Evolutionary conservation across 1,284 basidiomycete species (phyloP).

Genomic region (Sanguinoderma infundibulare): DNA sequence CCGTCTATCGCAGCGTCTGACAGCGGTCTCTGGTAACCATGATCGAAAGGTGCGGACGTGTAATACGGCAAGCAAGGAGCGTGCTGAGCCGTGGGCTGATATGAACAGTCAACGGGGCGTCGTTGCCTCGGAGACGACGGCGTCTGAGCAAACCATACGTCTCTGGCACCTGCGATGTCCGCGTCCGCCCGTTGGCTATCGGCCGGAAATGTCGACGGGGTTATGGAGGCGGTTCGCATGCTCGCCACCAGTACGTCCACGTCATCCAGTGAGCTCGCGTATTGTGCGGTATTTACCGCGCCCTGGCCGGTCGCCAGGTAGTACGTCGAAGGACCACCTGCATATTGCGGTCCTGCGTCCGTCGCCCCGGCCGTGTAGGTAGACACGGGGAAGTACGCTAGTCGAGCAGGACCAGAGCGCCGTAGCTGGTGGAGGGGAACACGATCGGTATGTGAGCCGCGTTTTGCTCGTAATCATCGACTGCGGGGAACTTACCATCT

Average conservation of each 20-base stretch:
- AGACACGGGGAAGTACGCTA: background rate
- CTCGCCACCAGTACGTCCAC: background rate
- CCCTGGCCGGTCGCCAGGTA: too few relatives aligned
- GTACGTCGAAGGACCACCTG: background rate
- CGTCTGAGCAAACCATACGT: background rate
- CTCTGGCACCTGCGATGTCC: background rate
- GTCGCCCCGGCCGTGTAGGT: background rate
- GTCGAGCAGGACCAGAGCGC: background rate
- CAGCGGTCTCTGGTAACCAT: background rate
- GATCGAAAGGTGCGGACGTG: background rate
- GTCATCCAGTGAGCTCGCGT: background rate
- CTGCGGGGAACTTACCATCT: too few relatives aligned
- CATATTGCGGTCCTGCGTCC: background rate
- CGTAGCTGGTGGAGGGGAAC: background rate
- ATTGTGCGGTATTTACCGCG: background rate
- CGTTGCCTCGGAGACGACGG: background rate
- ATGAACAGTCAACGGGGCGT: background rate
- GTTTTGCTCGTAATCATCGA: too few relatives aligned
- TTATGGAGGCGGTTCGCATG: background rate
- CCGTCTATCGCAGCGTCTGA: background rate
- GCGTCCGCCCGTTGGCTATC: background rate
- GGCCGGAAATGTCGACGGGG: background rate
- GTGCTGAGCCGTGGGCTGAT: background rate
- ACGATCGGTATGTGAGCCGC: background rate
- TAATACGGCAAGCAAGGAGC: background rate